Percentiles rank a stretch among this genome's conserved stretches.
Conservation (phyloP, 805 yeast genomes). For the Metschnikowia corniflorae region DNA sequence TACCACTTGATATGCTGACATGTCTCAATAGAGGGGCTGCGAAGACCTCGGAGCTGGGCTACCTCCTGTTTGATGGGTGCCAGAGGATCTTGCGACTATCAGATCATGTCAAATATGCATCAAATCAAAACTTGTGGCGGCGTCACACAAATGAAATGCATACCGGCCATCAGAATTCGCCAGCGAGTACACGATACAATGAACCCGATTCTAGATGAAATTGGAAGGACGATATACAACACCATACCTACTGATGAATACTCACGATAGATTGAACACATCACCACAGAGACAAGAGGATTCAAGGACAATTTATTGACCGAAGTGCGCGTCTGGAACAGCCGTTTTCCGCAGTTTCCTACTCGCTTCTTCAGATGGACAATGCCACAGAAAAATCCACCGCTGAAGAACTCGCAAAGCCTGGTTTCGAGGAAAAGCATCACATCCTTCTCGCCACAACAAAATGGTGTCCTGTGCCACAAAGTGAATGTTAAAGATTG, state of each 20-base stretch:
- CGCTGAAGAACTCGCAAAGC: background rate
- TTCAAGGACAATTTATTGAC: background rate
- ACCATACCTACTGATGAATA: background rate
- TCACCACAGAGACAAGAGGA: background rate
- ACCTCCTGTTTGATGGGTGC: background rate
- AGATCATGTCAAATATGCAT: background rate
- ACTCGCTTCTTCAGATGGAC: background rate
- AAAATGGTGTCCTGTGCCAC: background rate
- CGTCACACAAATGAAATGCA: background rate
- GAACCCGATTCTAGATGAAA: background rate
- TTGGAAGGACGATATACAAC: background rate
- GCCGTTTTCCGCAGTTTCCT: background rate
- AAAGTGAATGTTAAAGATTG: background rate
- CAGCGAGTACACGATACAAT: background rate
- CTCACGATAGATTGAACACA: background rate
- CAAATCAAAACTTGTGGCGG: background rate
- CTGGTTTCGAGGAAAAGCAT: background rate
- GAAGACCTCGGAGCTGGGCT: background rate
- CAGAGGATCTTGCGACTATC: background rate
- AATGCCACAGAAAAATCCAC: conserved; percentile 1
- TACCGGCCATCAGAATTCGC: background rate
- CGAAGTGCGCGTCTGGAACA: background rate
- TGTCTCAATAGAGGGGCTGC: background rate
- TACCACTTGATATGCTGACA: background rate
- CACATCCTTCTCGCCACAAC: background rate